phyloP scores from a whole-genome alignment of 2,329 filamentous ascomycete genomes.

The Zelopaecilomyces penicillatus region DNA sequence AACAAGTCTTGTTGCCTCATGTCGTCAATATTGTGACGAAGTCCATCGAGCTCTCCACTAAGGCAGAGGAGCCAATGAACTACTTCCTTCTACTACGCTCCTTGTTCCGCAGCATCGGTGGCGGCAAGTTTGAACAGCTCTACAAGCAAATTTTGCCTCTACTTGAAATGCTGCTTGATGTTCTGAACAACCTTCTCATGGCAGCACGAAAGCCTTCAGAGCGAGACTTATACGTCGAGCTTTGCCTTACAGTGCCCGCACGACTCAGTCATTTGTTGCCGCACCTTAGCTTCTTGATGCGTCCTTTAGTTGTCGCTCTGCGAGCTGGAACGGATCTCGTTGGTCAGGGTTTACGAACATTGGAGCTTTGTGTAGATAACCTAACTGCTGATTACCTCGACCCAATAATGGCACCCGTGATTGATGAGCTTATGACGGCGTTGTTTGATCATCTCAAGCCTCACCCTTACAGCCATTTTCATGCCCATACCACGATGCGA shows the following conservation, averaged over 20 bases:
- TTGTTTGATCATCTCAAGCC: constrained; percentile 93
- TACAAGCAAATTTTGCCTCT: constrained; percentile 97
- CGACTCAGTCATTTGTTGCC: constrained; percentile 89
- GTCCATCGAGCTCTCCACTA: constrained; percentile 92
- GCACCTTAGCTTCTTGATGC: constrained; percentile 94
- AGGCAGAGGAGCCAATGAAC: constrained; percentile 95
- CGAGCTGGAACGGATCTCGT: constrained; percentile 88
- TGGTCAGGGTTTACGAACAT: constrained; percentile 82
- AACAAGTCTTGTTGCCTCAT: constrained; percentile 89
- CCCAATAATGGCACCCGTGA: constrained; percentile 97
- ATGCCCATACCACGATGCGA: constrained; percentile 94
- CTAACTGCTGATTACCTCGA: constrained; percentile 96
- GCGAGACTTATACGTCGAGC: constrained; percentile 90
- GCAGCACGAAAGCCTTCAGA: constrained; percentile 85
- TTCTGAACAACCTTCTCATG: constrained; percentile 87
- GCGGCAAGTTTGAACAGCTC: constrained; percentile 91
- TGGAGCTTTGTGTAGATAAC: constrained; percentile 97
- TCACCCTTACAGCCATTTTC: constrained; percentile 92
- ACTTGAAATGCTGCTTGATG: constrained; percentile 94
- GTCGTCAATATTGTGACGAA: constrained; percentile 96
- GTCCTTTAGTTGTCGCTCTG: constrained; percentile 90
- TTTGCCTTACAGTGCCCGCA: constrained; percentile 92
- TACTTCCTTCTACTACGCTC: constrained; percentile 92
- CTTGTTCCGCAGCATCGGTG: constrained; percentile 91
- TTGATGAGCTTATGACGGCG: constrained; percentile 96